These are phyloP conservation scores for Solanum tacnaense DNA, from an alignment of 257 asterid species.

Conservation along the genomic window DNA sequence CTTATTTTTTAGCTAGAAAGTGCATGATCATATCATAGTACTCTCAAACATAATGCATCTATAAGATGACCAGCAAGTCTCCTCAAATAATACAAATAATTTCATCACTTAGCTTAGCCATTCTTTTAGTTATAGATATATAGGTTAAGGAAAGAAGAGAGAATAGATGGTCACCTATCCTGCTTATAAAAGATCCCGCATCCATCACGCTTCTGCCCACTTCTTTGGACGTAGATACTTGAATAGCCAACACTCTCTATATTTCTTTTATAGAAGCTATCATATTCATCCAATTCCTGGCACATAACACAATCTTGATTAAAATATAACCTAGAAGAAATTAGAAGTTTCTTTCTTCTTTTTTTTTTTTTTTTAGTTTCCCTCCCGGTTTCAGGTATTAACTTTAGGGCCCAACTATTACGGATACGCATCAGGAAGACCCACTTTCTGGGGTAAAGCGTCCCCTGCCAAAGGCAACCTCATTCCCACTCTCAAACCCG, in stretches of 20 bases:
- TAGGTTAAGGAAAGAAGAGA: background rate
- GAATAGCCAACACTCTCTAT: slow-evolving; percentile 74
- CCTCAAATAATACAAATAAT: background rate
- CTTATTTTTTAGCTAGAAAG: background rate
- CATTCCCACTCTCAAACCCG: background rate
- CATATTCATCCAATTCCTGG: slow-evolving; percentile 91
- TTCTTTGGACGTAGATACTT: slow-evolving; percentile 68
- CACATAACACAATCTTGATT: background rate
- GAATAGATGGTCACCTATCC: slow-evolving; percentile 33
- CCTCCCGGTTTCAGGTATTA: background rate
- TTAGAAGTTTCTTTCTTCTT: background rate
- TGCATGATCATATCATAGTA: background rate
- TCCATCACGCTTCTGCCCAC: slow-evolving; percentile 88
- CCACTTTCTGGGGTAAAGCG: background rate
- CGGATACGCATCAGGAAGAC: background rate
- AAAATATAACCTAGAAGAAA: background rate
- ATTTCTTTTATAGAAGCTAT: slow-evolving; percentile 65
- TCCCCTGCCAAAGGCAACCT: background rate
- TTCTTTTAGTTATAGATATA: background rate
- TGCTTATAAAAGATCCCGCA: slow-evolving; percentile 79
- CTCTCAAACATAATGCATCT: background rate
- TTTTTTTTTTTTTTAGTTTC: background rate
- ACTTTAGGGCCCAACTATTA: background rate
- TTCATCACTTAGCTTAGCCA: background rate
- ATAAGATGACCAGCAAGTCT: background rate